Percentiles rank a stretch among this genome's conserved stretches.
These are phyloP conservation scores for Huntiella bhutanensis DNA, from an alignment of 2,329 filamentous ascomycete genomes.

Conservation along the genomic window DNA sequence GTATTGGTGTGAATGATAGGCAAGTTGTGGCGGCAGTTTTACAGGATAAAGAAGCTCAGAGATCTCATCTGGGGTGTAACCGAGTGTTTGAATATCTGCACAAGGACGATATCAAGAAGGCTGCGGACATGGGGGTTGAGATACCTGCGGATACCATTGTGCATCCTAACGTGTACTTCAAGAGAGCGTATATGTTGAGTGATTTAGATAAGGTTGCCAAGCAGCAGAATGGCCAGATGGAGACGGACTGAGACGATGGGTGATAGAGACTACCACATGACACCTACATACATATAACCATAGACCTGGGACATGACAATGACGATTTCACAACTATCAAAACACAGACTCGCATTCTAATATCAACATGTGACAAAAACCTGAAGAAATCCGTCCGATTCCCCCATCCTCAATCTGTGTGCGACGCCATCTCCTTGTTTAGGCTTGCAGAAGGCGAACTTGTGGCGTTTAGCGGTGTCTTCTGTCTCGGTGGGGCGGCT, in stretches of 20 bases:
- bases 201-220: constrained; percentile 36
- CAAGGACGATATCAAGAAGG: constrained; percentile 56
- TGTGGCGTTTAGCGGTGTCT: not conserved
- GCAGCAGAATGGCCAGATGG: constrained; percentile 1
- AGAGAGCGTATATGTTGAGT: constrained; percentile 77
- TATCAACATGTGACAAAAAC: too few species aligned
- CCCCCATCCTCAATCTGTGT: too few species aligned
- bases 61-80: constrained; percentile 93
- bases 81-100: constrained; percentile 84
- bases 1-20: constrained; percentile 60
- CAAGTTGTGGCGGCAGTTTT: constrained; percentile 62
- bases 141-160: constrained; percentile 66
- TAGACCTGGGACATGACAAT: too few species aligned
- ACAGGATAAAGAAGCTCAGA: constrained; percentile 73
- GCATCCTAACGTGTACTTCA: constrained; percentile 96
- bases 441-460: not conserved
- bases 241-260: not conserved
- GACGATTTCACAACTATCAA: too few species aligned
- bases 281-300: too few species aligned
- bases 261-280: too few species aligned
- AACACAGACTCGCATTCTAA: too few species aligned
- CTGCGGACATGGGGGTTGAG: constrained; percentile 56
- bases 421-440: too few species aligned
- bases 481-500: too few species aligned
- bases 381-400: too few species aligned